phyloP scores from a whole-genome alignment of 148 eudicot genomes.

The Cornus kousa region DNA sequence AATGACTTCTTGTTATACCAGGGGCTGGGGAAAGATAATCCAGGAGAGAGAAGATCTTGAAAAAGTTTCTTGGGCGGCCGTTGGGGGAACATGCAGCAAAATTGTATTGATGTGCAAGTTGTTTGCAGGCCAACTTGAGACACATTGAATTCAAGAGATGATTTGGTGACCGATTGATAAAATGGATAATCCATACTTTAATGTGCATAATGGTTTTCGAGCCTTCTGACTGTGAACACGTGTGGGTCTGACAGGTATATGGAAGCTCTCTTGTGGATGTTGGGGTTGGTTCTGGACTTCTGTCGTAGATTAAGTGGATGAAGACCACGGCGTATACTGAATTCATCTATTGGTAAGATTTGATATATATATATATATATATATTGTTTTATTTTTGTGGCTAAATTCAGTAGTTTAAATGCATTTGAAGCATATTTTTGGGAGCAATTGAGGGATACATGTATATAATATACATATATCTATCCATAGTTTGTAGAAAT shows the following conservation, averaged over 20 bases:
- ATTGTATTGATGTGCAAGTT: slow-evolving; percentile 1
- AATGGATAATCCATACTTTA: background rate
- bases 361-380: background rate
- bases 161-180: slow-evolving; percentile 4
- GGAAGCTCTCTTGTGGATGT: background rate
- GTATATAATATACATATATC: background rate
- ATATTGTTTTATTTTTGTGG: background rate
- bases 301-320: background rate
- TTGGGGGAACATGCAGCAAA: slow-evolving; percentile 11
- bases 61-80: too few species aligned
- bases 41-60: too few species aligned
- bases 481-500: background rate
- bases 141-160: slow-evolving; percentile 1
- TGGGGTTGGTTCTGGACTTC: background rate
- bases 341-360: background rate
- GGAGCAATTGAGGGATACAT: background rate
- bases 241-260: background rate
- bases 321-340: background rate
- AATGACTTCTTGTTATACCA: background rate
- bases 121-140: background rate
- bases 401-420: background rate
- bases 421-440: background rate
- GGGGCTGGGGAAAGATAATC: background rate
- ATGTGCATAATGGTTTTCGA: background rate
- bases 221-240: background rate